These are phyloP conservation scores for Neodidymelliopsis sp. DNA, from an alignment of 2,329 filamentous ascomycete species.

Conservation along the genomic window DNA sequence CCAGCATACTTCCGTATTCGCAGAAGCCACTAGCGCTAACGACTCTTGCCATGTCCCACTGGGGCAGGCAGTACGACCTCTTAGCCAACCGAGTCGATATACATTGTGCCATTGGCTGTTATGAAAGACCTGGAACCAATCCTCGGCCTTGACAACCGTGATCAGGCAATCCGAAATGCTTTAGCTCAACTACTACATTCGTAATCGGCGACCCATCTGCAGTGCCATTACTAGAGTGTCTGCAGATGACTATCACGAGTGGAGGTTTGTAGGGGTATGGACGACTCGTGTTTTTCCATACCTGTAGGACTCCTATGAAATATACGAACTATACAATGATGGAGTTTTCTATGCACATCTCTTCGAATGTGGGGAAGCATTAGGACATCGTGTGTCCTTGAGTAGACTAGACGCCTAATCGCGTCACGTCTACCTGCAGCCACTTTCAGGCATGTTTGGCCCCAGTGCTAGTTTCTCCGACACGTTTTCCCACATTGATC, in stretches of 20 bases:
- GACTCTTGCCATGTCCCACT: not conserved
- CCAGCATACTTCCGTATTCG: not conserved
- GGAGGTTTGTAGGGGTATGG: not conserved
- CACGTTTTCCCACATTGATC: not conserved
- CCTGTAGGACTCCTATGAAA: not conserved
- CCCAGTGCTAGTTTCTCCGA: not conserved
- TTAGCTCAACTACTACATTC: constrained; percentile 1
- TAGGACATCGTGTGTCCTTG: not conserved
- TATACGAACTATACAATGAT: no score
- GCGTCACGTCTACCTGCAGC: not conserved
- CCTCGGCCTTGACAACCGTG: constrained; percentile 7
- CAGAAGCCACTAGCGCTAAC: constrained; percentile 2
- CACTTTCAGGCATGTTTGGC: not conserved
- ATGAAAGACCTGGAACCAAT: constrained; percentile 3
- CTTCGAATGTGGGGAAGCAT: not conserved
- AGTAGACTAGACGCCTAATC: not conserved
- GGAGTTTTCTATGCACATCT: no score
- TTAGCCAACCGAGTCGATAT: constrained; percentile 1
- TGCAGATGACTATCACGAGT: constrained; percentile 1
- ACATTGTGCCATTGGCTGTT: not conserved
- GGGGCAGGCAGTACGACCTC: not conserved
- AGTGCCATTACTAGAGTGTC: constrained; percentile 3
- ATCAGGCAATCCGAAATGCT: constrained; percentile 8
- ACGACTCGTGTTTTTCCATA: not conserved
- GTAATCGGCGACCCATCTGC: constrained; percentile 13